Evolutionary conservation across 2,329 filamentous ascomycete genomes (phyloP), one percentile per base, ranked within the genome.

Genomic region (Aspergillus sp.): DNA sequence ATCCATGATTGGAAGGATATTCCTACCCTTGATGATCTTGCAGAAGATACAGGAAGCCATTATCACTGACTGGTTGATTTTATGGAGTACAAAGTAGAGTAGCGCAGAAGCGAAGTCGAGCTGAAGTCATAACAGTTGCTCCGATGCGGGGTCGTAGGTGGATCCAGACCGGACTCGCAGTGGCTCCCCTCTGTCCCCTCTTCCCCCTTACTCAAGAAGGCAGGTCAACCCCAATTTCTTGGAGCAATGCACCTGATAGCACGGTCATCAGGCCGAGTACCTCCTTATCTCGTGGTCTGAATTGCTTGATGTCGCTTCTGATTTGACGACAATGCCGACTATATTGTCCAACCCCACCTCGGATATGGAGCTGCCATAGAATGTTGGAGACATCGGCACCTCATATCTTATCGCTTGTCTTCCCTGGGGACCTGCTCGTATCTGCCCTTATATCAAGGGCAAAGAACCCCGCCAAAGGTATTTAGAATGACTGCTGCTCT

Each of bases 1-100:
- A 19, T 48, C 46, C 22, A 31, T 49, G 45, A 19, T 23, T 19
- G 17, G 13, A 22, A 15, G 19, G 48, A 19, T 25, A 48, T n/a
- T 23, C 13, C 57, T 78, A 87, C 94, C 94, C 86, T 96, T 96
- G 83, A 99, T 90, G 76, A 99, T 98, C 79, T 92, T 96, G 85
- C 95, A 99, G 83, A 99, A 99, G 75, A 98, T 92, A 77, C 95
- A 99, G 45, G 76, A 70, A 23, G 73, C 68, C 71, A 74, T 77
- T 50, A 47, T 69, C 57, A 30, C 56, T 49, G 45, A 22, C 46
- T 69, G 55, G 28, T 54, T 47, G 43, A 43, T 15, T 28, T 22
- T 30, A 15, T 49, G 15, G 19, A 31, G 31, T 54, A 49, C 31
- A 52, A 17, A 9, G 22, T 19, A 9, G n/a, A 41, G 11, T 25